These are phyloP conservation scores for Ceratobasidium sp. DNA, from an alignment of 1,284 basidiomycete species.

Conservation along the genomic window DNA sequence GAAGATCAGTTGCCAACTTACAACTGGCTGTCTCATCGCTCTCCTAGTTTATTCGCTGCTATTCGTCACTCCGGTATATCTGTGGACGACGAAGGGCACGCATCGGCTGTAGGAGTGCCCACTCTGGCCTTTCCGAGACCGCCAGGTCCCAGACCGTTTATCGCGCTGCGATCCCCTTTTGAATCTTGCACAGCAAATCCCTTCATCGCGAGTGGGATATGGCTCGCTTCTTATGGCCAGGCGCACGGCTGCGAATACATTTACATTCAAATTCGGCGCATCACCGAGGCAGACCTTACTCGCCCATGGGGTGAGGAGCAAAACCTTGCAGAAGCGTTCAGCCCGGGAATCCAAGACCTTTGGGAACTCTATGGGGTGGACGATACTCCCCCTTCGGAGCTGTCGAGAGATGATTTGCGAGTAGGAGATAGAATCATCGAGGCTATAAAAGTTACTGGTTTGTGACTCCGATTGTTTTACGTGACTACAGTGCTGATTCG, in stretches of 20 bases:
- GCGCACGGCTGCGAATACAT: conserved; percentile 37
- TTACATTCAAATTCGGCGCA: conserved; percentile 11
- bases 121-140: conserved; percentile 18
- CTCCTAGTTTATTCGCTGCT: conserved; percentile 24
- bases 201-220: conserved; percentile 15
- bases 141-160: conserved; percentile 7
- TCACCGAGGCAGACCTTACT: conserved; percentile 17
- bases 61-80: conserved; percentile 19
- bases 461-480: not conserved
- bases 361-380: conserved; percentile 1
- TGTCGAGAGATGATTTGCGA: conserved; percentile 2
- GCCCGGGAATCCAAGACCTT: conserved; percentile 4
- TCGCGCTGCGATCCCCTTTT: conserved; percentile 21
- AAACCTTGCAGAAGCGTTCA: conserved; percentile 25
- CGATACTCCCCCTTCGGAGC: not conserved
- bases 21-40: conserved; percentile 23
- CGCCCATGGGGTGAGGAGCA: conserved; percentile 24
- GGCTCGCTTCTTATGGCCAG: conserved; percentile 36
- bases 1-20: not conserved
- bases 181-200: not conserved
- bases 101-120: not conserved
- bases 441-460: conserved; percentile 42
- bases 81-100: conserved; percentile 17
- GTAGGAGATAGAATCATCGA: conserved; percentile 33
- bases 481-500: not conserved